Evolutionary conservation across 306 rosid species (phyloP), one percentile per base, ranked within the genome.

Genomic region (Spatholobus suberectus): DNA sequence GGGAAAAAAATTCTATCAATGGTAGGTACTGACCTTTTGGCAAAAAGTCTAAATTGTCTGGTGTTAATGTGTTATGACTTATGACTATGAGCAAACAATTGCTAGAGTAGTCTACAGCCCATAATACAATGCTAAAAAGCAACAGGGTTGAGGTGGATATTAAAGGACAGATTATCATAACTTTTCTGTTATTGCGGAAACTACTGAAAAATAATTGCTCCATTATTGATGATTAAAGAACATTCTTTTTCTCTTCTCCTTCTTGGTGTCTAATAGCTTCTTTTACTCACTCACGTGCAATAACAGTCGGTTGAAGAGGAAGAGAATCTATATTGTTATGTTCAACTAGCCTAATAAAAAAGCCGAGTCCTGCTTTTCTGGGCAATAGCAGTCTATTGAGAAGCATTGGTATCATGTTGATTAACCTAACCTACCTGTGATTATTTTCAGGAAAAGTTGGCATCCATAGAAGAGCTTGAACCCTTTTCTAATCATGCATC

Each of bases 401-500:
- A 65, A 37, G 67, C 85, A 65, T 71, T 15, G n/a, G 41, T 78
- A 52, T 52, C 49, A 17, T 81, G 83, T 55, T 77, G 46, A 83
- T 78, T 83, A 74, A 73, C 81, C 58, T 62, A 63, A 34, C 44
- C 24, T 80, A 20, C 13, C 40, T 78, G 57, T 68, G 83, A 52
- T 77, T 37, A 17, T 57, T 83, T 82, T 76, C 90, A 96, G 99
- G 99, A 96, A 88, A 89, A 75, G 23, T 89, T 96, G 90, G 92
- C 97, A 47, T 89, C 99, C 27, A 78, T 83, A 11, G 90, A 90
- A 82, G 96, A 94, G 89, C 97, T 94, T 78, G 95, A 91, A 62
- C 92, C 95, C 62, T 96, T 96, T 86, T 74, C 35, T 34, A 83
- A 82, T 85, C 97, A 96, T 75, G 94, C 96, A 38, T 91, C 99